Evolutionary conservation across 2,329 filamentous ascomycete genomes (phyloP).

Genomic region (Cladorrhinum sp.): DNA sequence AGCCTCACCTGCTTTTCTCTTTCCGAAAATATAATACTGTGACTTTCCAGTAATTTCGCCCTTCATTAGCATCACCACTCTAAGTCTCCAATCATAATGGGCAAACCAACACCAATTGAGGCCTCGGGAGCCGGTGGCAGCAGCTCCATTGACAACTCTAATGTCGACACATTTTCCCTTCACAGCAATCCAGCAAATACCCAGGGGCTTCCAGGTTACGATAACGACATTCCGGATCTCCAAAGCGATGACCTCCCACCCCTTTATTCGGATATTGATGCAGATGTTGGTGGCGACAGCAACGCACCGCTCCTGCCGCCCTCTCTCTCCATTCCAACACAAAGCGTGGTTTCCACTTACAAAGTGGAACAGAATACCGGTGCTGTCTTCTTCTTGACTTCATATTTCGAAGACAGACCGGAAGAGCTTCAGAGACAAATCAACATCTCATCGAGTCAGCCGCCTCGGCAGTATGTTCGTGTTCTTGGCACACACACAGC

Average conservation of each 20-base stretch:
- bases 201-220: constrained; percentile 31
- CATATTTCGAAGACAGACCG: constrained; percentile 44
- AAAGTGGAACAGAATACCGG: constrained; percentile 34
- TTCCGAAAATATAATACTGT: not conserved
- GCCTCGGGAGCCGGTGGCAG: constrained; percentile 13
- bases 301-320: constrained; percentile 28
- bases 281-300: constrained; percentile 11
- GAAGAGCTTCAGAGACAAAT: constrained; percentile 45
- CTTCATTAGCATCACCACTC: no score
- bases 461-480: constrained; percentile 52
- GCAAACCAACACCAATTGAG: constrained; percentile 23
- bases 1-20: not conserved
- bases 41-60: no score
- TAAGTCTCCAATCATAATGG: constrained; percentile 25
- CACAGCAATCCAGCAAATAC: constrained; percentile 29
- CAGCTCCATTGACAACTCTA: constrained; percentile 24
- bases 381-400: constrained; percentile 43
- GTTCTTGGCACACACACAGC: constrained; percentile 53
- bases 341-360: constrained; percentile 5
- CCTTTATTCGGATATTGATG: constrained; percentile 41
- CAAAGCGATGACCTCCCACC: constrained; percentile 43
- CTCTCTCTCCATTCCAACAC: constrained; percentile 19
- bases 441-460: constrained; percentile 41
- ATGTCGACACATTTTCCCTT: constrained; percentile 30
- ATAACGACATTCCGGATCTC: constrained; percentile 37